A percentile compares a stretch with the other conserved stretches of the same genome.
These are phyloP conservation scores for Lipomyces yamadae DNA, from an alignment of 805 yeast genomes.

Conservation along the genomic window DNA sequence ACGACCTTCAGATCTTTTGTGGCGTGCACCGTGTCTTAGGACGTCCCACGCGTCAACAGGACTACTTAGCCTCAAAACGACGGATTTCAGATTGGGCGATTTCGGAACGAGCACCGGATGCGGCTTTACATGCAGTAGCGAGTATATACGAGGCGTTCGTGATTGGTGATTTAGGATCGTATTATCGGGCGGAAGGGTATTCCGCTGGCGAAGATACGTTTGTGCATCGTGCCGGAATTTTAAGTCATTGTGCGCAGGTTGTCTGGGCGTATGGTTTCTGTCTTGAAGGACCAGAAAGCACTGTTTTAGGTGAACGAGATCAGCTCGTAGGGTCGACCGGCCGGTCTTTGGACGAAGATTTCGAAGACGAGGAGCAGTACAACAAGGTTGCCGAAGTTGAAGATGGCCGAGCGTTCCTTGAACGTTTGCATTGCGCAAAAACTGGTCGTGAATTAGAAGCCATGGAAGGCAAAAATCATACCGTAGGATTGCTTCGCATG, in stretches of 20 bases:
- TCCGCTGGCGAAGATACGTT: conserved; percentile 41
- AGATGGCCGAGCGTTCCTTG: conserved; percentile 56
- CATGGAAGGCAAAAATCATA: conserved; percentile 53
- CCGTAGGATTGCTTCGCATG: conserved; percentile 58
- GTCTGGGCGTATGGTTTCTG: conserved; percentile 46
- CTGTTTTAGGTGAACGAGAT: conserved; percentile 33
- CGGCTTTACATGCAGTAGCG: conserved; percentile 57
- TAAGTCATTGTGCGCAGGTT: conserved; percentile 42
- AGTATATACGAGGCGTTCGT: conserved; percentile 29
- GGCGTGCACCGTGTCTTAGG: conserved; percentile 85
- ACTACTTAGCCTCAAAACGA: conserved; percentile 55
- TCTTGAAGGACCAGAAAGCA: conserved; percentile 44
- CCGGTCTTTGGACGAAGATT: conserved; percentile 2
- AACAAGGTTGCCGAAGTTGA: conserved; percentile 46
- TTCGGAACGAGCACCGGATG: conserved; percentile 53
- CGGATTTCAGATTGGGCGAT: conserved; percentile 60
- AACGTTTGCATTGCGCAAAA: conserved; percentile 53
- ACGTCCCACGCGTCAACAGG: conserved; percentile 59
- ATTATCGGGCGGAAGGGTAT: conserved; percentile 31
- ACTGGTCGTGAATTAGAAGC: conserved; percentile 38
- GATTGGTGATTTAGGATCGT: conserved; percentile 33
- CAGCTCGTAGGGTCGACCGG: not conserved
- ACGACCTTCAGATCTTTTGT: conserved; percentile 76
- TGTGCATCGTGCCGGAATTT: conserved; percentile 42
- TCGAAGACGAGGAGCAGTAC: conserved; percentile 29